phyloP scores from a whole-genome alignment of 176 grass and related monocot species.

The Echinochloa phyllopogon region DNA sequence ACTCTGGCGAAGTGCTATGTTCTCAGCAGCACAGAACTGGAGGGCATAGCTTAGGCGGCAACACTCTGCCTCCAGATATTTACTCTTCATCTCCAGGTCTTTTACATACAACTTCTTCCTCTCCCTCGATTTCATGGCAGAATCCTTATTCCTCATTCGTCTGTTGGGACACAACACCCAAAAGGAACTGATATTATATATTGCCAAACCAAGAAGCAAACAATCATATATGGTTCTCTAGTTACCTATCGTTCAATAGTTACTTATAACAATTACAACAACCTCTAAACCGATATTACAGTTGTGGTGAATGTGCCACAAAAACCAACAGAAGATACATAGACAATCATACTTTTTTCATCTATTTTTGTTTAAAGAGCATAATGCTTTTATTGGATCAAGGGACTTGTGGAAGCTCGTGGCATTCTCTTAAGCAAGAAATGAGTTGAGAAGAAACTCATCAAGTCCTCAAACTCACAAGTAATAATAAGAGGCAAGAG shows the following conservation, averaged over 20 bases:
- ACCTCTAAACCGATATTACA: not conserved
- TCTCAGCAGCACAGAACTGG: constrained; percentile 75
- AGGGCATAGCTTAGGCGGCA: constrained; percentile 75
- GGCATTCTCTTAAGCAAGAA: not conserved
- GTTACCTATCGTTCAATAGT: not conserved
- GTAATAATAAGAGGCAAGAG: not conserved
- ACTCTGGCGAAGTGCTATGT: constrained; percentile 67
- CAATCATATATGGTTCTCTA: not conserved
- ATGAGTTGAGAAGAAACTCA: constrained; percentile 1
- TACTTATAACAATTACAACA: not conserved
- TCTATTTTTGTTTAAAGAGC: not conserved
- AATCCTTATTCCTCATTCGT: constrained; percentile 90
- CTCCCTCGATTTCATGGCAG: constrained; percentile 86
- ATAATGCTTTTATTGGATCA: not conserved
- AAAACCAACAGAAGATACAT: constrained; percentile 2
- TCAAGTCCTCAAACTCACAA: not conserved
- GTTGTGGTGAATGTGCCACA: not conserved
- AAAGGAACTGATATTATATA: not conserved
- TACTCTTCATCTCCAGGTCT: constrained; percentile 81
- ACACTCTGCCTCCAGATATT: constrained; percentile 82
- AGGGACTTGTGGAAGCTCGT: not conserved
- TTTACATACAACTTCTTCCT: constrained; percentile 90
- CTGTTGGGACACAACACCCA: constrained; percentile 42
- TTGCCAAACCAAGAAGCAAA: not conserved
- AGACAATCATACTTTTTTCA: not conserved